phyloP scores from a whole-genome alignment of 2,329 filamentous ascomycete species.

The Davidsoniella neocaledoniae region DNA sequence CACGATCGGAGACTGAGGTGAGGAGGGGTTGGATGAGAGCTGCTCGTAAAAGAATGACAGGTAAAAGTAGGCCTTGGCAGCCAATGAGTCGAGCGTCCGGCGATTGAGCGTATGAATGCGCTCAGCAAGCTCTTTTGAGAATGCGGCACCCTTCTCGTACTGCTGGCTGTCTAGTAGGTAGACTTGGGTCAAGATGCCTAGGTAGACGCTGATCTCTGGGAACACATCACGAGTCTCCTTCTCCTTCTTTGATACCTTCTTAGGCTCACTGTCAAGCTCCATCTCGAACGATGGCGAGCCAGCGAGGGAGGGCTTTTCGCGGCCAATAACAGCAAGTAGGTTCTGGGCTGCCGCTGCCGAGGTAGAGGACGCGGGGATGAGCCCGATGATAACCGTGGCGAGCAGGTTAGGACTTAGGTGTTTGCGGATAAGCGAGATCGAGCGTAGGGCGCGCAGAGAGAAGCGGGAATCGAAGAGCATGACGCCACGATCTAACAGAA shows the following conservation, averaged over 20 bases:
- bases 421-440: conserved; percentile 91
- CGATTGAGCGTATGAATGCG: conserved; percentile 81
- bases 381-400: conserved; percentile 63
- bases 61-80: conserved; percentile 96
- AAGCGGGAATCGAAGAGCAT: conserved; percentile 88
- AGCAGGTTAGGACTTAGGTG: conserved; percentile 69
- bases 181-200: conserved; percentile 74
- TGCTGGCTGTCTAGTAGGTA: conserved; percentile 75
- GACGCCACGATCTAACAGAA: conserved; percentile 79
- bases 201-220: conserved; percentile 76
- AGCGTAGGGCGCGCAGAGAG: conserved; percentile 80
- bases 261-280: conserved; percentile 48
- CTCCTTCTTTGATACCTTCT: conserved; percentile 44
- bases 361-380: conserved; percentile 45
- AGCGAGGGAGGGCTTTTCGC: conserved; percentile 46
- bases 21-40: conserved; percentile 71
- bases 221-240: conserved; percentile 61
- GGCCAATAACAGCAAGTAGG: conserved; percentile 53
- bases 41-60: conserved; percentile 92
- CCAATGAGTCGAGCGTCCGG: conserved; percentile 81
- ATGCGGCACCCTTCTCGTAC: conserved; percentile 62
- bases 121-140: conserved; percentile 70
- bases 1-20: conserved; percentile 73
- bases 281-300: conserved; percentile 42
- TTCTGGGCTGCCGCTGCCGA: conserved; percentile 51